These are phyloP conservation scores for Sarocladiaceae sp. DNA, from an alignment of 2,329 filamentous ascomycete species.

Conservation along the genomic window DNA sequence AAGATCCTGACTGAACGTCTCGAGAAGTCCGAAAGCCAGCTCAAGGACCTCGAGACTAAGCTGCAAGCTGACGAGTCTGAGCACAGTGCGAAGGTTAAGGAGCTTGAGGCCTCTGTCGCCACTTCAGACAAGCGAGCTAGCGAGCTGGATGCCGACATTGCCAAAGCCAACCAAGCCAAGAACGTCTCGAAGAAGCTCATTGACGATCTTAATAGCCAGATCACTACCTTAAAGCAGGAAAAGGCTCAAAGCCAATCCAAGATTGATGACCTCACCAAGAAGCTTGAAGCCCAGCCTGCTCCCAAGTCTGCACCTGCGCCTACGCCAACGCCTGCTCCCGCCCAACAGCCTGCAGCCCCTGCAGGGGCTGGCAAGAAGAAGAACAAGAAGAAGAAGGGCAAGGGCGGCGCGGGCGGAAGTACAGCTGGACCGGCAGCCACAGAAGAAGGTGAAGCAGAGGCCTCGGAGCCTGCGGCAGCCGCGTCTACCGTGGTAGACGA, in stretches of 20 bases:
- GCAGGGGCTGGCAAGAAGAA: slow-evolving; percentile 44
- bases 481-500: slow-evolving; percentile 22
- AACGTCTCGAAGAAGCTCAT: slow-evolving; percentile 34
- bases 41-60: slow-evolving; percentile 36
- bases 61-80: slow-evolving; percentile 25
- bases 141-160: slow-evolving; percentile 35
- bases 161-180: slow-evolving; percentile 32
- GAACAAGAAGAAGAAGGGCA: slow-evolving; percentile 89
- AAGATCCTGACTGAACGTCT: slow-evolving; percentile 43
- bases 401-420: slow-evolving; percentile 48
- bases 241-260: slow-evolving; percentile 24
- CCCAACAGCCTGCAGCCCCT: slow-evolving; percentile 19
- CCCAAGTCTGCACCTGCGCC: slow-evolving; percentile 15
- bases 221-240: slow-evolving; percentile 28
- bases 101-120: slow-evolving; percentile 29
- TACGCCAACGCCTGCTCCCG: slow-evolving; percentile 14
- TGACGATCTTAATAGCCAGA: slow-evolving; percentile 30
- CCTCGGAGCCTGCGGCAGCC: slow-evolving; percentile 30
- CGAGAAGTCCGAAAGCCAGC: slow-evolving; percentile 34
- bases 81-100: slow-evolving; percentile 25
- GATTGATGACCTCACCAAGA: slow-evolving; percentile 35
- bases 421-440: slow-evolving; percentile 27
- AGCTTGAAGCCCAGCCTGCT: slow-evolving; percentile 29
- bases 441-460: slow-evolving; percentile 28
- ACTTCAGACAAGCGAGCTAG: slow-evolving; percentile 26